Percentiles rank a stretch among this genome's conserved stretches.
phyloP scores from a whole-genome alignment of 345 rosid genomes.

The Erucastrum elatum region DNA sequence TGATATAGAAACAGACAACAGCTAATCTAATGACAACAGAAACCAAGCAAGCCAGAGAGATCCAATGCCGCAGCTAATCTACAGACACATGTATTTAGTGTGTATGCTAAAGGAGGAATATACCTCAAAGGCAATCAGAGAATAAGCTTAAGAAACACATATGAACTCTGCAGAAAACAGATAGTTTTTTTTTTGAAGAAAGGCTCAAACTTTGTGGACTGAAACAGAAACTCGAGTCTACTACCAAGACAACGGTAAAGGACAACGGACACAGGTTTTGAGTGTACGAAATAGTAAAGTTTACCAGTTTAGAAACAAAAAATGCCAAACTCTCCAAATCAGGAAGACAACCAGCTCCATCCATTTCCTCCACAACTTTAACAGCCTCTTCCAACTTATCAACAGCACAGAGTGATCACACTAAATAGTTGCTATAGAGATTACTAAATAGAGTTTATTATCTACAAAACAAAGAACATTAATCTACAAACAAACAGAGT shows the following conservation, averaged over 20 bases:
- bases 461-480: too few relatives aligned
- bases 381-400: too few relatives aligned
- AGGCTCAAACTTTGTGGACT: conserved; percentile 14
- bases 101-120: not conserved
- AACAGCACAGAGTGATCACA: too few relatives aligned
- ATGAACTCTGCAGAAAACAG: conserved; percentile 8
- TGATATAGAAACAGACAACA: too few relatives aligned
- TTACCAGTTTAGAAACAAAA: conserved; percentile 26
- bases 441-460: too few relatives aligned
- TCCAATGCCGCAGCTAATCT: not conserved
- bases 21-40: too few relatives aligned
- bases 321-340: too few relatives aligned
- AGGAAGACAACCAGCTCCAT: too few relatives aligned
- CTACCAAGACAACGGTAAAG: conserved; percentile 6
- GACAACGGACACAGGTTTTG: not conserved
- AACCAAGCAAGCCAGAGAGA: conserved; percentile 20
- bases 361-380: too few relatives aligned
- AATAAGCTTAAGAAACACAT: conserved; percentile 26
- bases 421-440: too few relatives aligned
- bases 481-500: too few relatives aligned
- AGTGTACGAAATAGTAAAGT: too few relatives aligned
- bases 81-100: not conserved
- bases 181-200: not conserved
- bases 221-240: conserved; percentile 1
- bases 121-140: conserved; percentile 12